Evolutionary conservation across 768 basidiomycete genomes (phyloP), one percentile per base, ranked within the genome.

Genomic region (Melanogaster broomeanus): DNA sequence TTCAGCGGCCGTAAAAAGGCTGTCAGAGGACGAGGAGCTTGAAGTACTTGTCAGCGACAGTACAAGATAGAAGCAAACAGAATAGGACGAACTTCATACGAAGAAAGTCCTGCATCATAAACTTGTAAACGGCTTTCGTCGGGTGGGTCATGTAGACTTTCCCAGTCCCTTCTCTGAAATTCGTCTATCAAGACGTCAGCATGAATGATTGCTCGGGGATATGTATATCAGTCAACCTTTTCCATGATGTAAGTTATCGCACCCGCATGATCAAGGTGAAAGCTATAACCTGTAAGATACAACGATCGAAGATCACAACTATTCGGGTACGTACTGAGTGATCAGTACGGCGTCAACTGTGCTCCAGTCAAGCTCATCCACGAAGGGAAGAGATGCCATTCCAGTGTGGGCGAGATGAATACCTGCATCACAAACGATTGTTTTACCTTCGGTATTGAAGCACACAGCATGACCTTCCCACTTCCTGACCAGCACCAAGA

Each of bases 91-190:
- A 94, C 94, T 90, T 84, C 81, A 89, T 93, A 27, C 91, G 84
- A 48, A 98, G 87, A 64, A 89, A 95, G 64, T 98, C 96, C 68
- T 95, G 93, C 95, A 98, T 98, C 79, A 98, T 93, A 67, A 95
- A 90, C 56, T 93, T 93, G 75, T 98, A 94, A 44, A 98, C 81
- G 3, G 93, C 95, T 71, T 98, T 99, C 11, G 96, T 99, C 2
- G 96, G 93, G 70, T 94, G 92, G 3, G 96, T 98, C 96, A 98
- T 99, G 74, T 98, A 99, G 9, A 98, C 93, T 61, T 95, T 96
- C 18, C 96, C 96, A 51, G 87, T 88, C 18, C 96, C 96, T 65
- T 97, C 92, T 64, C 84, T 77, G 69, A 99, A 98, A 71, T 97
- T 98, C n/a, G 96, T 98, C 96, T 98, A 58, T 25, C 8, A 34